These are phyloP conservation scores for Collybiopsis luxurians DNA, from an alignment of 768 basidiomycete species.

Conservation along the genomic window DNA sequence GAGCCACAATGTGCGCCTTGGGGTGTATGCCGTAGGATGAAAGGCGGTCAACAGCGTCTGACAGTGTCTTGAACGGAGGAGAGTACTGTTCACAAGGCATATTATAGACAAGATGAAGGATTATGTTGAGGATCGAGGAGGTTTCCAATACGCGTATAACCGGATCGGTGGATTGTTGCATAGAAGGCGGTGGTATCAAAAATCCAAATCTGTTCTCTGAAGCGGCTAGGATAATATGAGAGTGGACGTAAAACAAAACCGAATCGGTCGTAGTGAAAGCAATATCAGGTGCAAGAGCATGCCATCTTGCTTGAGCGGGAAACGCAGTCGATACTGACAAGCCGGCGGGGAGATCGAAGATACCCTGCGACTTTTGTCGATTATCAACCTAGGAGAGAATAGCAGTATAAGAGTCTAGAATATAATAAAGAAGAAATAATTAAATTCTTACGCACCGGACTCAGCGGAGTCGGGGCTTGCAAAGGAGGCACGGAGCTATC, in stretches of 20 bases:
- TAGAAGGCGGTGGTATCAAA: conserved; percentile 46
- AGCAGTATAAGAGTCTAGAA: conserved; percentile 26
- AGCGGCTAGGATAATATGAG: conserved; percentile 54
- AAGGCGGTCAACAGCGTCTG: conserved; percentile 54
- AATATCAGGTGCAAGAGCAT: conserved; percentile 54
- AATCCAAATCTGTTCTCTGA: conserved; percentile 67
- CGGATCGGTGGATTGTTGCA: conserved; percentile 40
- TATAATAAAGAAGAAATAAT: neutral
- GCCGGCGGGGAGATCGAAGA: no score
- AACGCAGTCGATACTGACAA: conserved; percentile 85
- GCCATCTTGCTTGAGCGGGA: conserved; percentile 53
- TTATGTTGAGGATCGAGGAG: conserved; percentile 63
- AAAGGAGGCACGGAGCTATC: conserved; percentile 4
- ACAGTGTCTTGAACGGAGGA: conserved; percentile 59
- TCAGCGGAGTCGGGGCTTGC: conserved; percentile 68
- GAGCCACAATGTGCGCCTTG: conserved; percentile 41
- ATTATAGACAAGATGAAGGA: conserved; percentile 72
- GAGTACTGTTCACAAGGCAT: conserved; percentile 74
- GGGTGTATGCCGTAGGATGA: conserved; percentile 60
- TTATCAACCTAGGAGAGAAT: conserved; percentile 40
- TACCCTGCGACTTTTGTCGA: no score
- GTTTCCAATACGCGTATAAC: conserved; percentile 60
- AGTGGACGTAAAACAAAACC: no score
- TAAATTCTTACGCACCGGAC: conserved; percentile 49
- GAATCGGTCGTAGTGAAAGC: conserved; percentile 69